phyloP scores from a whole-genome alignment of 805 yeast species.

The Candida taoyuanica region DNA sequence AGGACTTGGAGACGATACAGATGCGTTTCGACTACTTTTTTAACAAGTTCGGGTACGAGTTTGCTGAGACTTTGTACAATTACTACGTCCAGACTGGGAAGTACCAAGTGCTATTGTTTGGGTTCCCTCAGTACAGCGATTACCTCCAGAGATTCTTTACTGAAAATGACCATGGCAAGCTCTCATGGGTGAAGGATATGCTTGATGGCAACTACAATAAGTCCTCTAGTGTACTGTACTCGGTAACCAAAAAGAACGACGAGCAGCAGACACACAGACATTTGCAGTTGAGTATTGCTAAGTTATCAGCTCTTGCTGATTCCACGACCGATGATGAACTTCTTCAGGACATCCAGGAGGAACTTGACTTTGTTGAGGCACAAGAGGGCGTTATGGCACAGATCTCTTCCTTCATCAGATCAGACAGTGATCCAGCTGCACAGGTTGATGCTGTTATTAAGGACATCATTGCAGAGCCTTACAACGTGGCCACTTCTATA shows the following conservation, averaged over 20 bases:
- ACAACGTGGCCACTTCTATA: conserved; percentile 10
- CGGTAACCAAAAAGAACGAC: conserved; percentile 37
- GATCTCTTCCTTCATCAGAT: conserved; percentile 26
- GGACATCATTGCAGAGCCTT: conserved; percentile 22
- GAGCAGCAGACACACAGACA: conserved; percentile 44
- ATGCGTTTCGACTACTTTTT: conserved; percentile 46
- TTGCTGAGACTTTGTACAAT: conserved; percentile 61
- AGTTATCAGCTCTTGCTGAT: conserved; percentile 52
- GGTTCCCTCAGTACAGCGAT: conserved; percentile 48
- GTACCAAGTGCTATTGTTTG: conserved; percentile 48
- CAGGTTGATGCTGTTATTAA: conserved; percentile 24
- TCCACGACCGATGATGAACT: conserved; percentile 20
- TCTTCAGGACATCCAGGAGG: conserved; percentile 44
- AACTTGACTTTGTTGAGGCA: conserved; percentile 43
- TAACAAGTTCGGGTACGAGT: conserved; percentile 57
- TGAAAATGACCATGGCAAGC: conserved; percentile 42
- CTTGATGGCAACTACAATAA: conserved; percentile 42
- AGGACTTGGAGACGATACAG: conserved; percentile 16
- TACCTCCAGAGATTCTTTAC: conserved; percentile 50
- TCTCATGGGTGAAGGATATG: conserved; percentile 72
- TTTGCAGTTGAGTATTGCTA: conserved; percentile 65
- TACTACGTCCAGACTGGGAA: conserved; percentile 52
- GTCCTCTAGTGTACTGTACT: conserved; percentile 47
- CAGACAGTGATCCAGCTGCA: conserved; percentile 27
- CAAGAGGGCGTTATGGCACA: conserved; percentile 39